Evolutionary conservation across 1,284 basidiomycete genomes (phyloP).

Genomic region (Trametes pubescens): DNA sequence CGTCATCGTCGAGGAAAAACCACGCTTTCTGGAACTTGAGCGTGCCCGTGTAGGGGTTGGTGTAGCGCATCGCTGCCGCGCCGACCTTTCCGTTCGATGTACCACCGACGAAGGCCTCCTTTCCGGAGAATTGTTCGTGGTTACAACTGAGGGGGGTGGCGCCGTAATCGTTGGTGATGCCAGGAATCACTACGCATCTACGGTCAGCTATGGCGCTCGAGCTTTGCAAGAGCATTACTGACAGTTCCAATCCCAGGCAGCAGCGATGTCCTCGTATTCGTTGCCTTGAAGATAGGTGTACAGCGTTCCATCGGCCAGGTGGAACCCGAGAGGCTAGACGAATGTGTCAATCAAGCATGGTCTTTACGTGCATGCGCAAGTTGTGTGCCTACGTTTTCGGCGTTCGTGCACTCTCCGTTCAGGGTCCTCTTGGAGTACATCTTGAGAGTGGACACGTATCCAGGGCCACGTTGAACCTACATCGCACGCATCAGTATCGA

Average conservation of each 20-base stretch:
- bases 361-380: too few relatives aligned
- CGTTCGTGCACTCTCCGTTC: conserved; percentile 73
- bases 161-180: conserved; percentile 68
- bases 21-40: conserved; percentile 73
- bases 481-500: neutral
- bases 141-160: conserved; percentile 58
- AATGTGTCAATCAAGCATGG: neutral
- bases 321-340: conserved; percentile 65
- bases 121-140: conserved; percentile 51
- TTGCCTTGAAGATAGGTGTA: conserved; percentile 70
- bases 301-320: conserved; percentile 68
- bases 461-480: conserved; percentile 65
- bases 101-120: conserved; percentile 68
- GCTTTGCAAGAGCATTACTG: conserved; percentile 11
- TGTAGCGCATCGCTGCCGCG: conserved; percentile 66
- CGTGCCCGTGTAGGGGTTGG: conserved; percentile 63
- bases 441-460: conserved; percentile 68
- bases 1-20: conserved; percentile 73
- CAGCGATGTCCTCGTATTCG: conserved; percentile 75
- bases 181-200: conserved; percentile 55
- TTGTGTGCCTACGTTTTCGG: conserved; percentile 56
- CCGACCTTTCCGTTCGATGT: conserved; percentile 63
- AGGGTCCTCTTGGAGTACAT: conserved; percentile 69
- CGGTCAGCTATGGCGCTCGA: neutral
- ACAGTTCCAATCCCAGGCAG: conserved; percentile 78